Conservation (phyloP, 345 rosid genomes). For the Bruguiera sexangula region DNA sequence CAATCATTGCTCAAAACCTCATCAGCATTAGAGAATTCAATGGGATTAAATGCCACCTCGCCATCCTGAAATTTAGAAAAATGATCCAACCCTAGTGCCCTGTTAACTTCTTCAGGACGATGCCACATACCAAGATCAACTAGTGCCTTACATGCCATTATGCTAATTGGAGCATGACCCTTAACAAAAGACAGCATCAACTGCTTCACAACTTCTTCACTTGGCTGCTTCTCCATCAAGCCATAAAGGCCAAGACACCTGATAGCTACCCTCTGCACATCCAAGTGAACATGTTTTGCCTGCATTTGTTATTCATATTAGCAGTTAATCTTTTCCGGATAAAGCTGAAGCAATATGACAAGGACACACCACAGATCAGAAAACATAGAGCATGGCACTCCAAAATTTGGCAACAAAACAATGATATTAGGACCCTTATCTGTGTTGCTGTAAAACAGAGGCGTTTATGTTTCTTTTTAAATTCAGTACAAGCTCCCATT, state of each 20-base stretch:
- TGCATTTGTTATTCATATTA: constrained; percentile 35
- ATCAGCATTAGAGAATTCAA: constrained; percentile 45
- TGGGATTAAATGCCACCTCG: constrained; percentile 34
- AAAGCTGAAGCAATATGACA: too few species aligned
- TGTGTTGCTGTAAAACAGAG: too few species aligned
- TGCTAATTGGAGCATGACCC: constrained; percentile 62
- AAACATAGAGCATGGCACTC: too few species aligned
- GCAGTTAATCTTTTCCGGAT: constrained; percentile 13
- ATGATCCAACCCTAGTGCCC: constrained; percentile 42
- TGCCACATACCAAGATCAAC: constrained; percentile 94
- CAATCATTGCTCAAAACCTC: constrained; percentile 39
- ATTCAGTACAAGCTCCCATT: too few species aligned
- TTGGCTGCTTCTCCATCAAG: constrained; percentile 69
- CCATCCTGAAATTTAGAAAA: constrained; percentile 34
- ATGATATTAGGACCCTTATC: too few species aligned
- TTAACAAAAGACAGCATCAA: constrained; percentile 54
- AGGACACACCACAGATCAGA: too few species aligned
- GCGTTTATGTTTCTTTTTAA: too few species aligned
- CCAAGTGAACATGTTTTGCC: constrained; percentile 90
- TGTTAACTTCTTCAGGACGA: constrained; percentile 72
- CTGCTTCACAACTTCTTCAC: constrained; percentile 63
- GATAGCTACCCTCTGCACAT: constrained; percentile 81
- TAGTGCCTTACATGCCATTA: constrained; percentile 72
- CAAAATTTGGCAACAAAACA: too few species aligned
- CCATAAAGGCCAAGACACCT: constrained; percentile 91